Evolutionary conservation across 2,329 filamentous ascomycete genomes (phyloP), one percentile per base, ranked within the genome.

Genomic region (Beauveria caledonica): DNA sequence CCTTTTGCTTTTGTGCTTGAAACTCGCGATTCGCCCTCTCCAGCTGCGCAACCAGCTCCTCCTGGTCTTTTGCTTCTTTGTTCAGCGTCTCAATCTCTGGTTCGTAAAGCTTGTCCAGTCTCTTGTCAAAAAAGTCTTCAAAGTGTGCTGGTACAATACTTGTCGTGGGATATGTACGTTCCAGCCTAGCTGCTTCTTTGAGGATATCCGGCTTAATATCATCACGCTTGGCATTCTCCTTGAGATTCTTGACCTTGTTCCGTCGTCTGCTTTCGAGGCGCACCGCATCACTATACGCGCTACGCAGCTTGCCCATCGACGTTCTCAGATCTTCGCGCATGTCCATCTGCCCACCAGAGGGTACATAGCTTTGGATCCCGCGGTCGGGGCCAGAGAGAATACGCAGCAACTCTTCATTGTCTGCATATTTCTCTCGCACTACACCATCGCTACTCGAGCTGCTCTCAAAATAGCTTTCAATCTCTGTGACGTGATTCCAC

Each of bases 201-300:
- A 96, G 79, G 4, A 99, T 87, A 54, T 92, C 90, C 0, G 85
- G 82, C 68, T 92, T 92, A 67, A 97, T 92, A 72, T 97, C 93
- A 72, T 99, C 94, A 23, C 85, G 83, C 57, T 88, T 89, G 3
- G 88, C 87, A 69, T 92, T 95, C 62, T 91, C 86, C 36, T 87
- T 84, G 51, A 97, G 72, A 1, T 83, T 79, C 69, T 96, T 91
- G 2, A 93, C 86, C 68, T 90, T 92, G 64, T 89, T 87, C 62
- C 87, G 82, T 53, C 93, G 81, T 58, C 90, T 82, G 62, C 86
- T 92, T 71, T 99, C 93, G 1, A 97, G 79, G 15, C 92, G 84
- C 60, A 84, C 86, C 3, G 96, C 84, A 64, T 97, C 92, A 70
- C 95, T 96, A 68, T 96, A 86, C 10, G 85, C 86, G 36, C 86